These are phyloP conservation scores for Cadophora sp. DNA, from an alignment of 2,329 filamentous ascomycete genomes.

Conservation along the genomic window DNA sequence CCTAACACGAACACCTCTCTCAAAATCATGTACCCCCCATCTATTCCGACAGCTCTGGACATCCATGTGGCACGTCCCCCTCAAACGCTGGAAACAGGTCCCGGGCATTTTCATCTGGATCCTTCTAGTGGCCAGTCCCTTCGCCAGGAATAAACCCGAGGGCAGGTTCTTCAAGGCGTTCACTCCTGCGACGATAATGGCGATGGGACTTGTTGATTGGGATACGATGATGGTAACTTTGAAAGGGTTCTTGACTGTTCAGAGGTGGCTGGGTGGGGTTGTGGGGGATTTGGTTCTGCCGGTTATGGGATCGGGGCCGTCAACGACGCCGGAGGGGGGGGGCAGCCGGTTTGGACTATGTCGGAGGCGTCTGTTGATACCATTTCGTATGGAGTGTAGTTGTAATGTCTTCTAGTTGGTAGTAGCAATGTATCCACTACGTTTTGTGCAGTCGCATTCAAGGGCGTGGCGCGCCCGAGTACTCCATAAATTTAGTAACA, in stretches of 20 bases:
- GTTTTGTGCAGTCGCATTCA: too few relatives aligned
- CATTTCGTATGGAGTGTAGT: neutral
- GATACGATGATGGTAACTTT: slow-evolving; percentile 39
- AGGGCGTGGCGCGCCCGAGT: too few relatives aligned
- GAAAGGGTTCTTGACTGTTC: slow-evolving; percentile 41
- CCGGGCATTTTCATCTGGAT: slow-evolving; percentile 45
- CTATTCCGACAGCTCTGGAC: slow-evolving; percentile 37
- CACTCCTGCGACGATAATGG: slow-evolving; percentile 41
- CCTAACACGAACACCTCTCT: slow-evolving; percentile 38
- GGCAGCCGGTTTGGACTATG: slow-evolving; percentile 2
- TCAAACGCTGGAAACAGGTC: slow-evolving; percentile 42
- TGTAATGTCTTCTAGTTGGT: too few relatives aligned
- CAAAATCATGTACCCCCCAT: slow-evolving; percentile 33
- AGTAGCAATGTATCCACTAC: too few relatives aligned
- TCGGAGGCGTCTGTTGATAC: neutral
- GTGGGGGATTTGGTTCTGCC: neutral
- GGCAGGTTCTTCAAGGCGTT: slow-evolving; percentile 44
- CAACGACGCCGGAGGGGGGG: neutral
- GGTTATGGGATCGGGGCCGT: too few relatives aligned
- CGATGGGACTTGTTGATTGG: slow-evolving; percentile 42
- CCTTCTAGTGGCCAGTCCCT: slow-evolving; percentile 40
- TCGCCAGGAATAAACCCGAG: slow-evolving; percentile 36
- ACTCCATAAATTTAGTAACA: too few relatives aligned
- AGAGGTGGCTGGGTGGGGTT: slow-evolving; percentile 40
- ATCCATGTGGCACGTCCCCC: slow-evolving; percentile 38